These are phyloP conservation scores for Omphalea diandra DNA, from an alignment of 441 rosid genomes.

Conservation along the genomic window DNA sequence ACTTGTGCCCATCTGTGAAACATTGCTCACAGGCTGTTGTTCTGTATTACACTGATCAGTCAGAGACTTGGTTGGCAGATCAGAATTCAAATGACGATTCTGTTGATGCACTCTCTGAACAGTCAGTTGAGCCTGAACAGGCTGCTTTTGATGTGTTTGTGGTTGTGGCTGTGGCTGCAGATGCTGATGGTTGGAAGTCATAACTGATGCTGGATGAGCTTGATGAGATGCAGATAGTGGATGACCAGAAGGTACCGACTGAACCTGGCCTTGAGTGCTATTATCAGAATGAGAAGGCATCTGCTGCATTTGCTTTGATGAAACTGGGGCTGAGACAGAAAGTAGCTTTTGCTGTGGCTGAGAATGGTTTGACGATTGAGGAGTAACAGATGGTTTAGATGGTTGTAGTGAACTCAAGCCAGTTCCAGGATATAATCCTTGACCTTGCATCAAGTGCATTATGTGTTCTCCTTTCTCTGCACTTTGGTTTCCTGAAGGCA, in stretches of 20 bases:
- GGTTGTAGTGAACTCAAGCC: conserved; percentile 50
- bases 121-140: conserved; percentile 50
- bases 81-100: conserved; percentile 52
- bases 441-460: conserved; percentile 63
- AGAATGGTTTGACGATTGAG: conserved; percentile 56
- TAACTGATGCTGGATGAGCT: conserved; percentile 46
- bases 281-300: conserved; percentile 61
- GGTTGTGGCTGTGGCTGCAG: conserved; percentile 44
- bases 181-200: conserved; percentile 69
- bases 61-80: conserved; percentile 54
- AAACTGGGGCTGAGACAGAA: conserved; percentile 45
- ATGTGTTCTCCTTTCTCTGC: conserved; percentile 70
- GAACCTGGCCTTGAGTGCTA: conserved; percentile 57
- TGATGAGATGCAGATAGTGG: conserved; percentile 42
- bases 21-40: conserved; percentile 42
- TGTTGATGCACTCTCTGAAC: conserved; percentile 65
- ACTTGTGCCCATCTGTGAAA: conserved; percentile 39
- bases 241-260: conserved; percentile 49
- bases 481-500: conserved; percentile 57
- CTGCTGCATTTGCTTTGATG: conserved; percentile 57
- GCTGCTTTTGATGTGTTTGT: conserved; percentile 65
- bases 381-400: conserved; percentile 58
- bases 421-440: conserved; percentile 59
- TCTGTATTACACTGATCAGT: conserved; percentile 50
- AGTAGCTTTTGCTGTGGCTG: conserved; percentile 54